Evolutionary conservation across 768 basidiomycete species (phyloP).

Genomic region (Rhodotorula paludigena): DNA sequence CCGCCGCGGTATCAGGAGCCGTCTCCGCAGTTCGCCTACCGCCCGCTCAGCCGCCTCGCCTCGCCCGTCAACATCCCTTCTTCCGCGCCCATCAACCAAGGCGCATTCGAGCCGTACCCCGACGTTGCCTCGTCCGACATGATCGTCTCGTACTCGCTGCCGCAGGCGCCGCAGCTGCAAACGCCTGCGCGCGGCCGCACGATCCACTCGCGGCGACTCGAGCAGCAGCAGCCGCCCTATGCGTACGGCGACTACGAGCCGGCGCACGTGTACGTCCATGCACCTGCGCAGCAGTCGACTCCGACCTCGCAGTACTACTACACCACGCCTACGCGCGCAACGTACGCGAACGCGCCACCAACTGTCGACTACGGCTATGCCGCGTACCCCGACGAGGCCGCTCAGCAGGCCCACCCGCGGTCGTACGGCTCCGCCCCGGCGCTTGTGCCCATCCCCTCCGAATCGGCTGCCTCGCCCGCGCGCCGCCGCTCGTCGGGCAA

Average conservation of each 20-base stretch:
- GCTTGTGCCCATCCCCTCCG: constrained; percentile 8
- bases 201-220: constrained; percentile 13
- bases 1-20: background rate
- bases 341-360: too few relatives aligned
- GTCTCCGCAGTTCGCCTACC: background rate
- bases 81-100: constrained; percentile 15
- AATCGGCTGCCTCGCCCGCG: background rate
- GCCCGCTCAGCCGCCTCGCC: constrained; percentile 16
- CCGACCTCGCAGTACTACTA: too few relatives aligned
- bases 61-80: constrained; percentile 12
- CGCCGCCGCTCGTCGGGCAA: constrained; percentile 7
- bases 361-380: background rate
- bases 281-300: background rate
- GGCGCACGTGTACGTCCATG: background rate
- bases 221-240: background rate
- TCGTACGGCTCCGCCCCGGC: background rate
- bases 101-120: constrained; percentile 24
- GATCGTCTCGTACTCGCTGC: constrained; percentile 18
- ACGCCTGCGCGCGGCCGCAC: constrained; percentile 13
- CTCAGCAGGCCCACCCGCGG: background rate
- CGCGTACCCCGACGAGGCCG: background rate
- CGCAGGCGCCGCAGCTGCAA: constrained; percentile 14
- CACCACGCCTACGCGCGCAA: too few relatives aligned
- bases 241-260: background rate
- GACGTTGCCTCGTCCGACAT: constrained; percentile 1